Conservation (phyloP, 1,139 yeast genomes). For the Pichia sp. region DNA sequence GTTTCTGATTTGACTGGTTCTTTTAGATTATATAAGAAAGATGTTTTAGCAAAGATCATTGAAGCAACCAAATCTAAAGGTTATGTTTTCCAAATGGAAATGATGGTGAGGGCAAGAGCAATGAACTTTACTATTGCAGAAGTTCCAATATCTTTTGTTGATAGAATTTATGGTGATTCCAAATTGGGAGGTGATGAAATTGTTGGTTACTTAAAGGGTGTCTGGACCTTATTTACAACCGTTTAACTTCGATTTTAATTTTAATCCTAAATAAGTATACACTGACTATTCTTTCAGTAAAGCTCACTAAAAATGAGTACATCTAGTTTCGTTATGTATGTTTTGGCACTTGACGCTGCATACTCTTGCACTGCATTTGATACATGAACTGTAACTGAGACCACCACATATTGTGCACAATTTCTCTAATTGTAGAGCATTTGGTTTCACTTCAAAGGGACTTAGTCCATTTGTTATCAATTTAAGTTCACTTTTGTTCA, state of each 20-base stretch:
- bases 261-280: neutral
- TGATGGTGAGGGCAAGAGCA: constrained; percentile 77
- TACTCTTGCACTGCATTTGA: constrained; percentile 32
- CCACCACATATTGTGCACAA: constrained; percentile 39
- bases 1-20: constrained; percentile 78
- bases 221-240: constrained; percentile 61
- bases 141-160: constrained; percentile 75
- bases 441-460: constrained; percentile 24
- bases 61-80: constrained; percentile 70
- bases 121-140: constrained; percentile 69
- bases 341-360: constrained; percentile 34
- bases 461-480: constrained; percentile 15
- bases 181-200: constrained; percentile 81
- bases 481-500: constrained; percentile 23
- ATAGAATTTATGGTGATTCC: constrained; percentile 72
- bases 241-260: constrained; percentile 32
- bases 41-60: constrained; percentile 59
- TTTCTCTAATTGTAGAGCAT: constrained; percentile 31
- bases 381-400: constrained; percentile 33
- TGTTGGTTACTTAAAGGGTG: constrained; percentile 69
- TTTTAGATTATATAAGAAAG: constrained; percentile 69
- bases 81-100: constrained; percentile 84
- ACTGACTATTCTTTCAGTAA: neutral
- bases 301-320: constrained; percentile 24
- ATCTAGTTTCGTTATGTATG: constrained; percentile 37